These are phyloP conservation scores for Oryza australiensis DNA, from an alignment of 176 grass and related monocot genomes.

Conservation along the genomic window DNA sequence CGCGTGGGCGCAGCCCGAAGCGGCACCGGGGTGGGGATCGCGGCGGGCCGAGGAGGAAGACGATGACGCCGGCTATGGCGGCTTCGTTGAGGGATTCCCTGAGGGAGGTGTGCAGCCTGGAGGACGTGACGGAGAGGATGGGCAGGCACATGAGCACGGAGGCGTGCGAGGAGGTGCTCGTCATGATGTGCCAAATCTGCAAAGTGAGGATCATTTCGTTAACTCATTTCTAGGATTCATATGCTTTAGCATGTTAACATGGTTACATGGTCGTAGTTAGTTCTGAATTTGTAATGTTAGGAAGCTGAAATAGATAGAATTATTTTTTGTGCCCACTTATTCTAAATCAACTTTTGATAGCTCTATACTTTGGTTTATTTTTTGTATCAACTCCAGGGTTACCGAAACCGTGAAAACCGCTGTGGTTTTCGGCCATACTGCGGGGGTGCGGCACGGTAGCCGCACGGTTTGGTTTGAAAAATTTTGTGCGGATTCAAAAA, in stretches of 20 bases:
- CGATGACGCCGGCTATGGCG: slow-evolving; percentile 28
- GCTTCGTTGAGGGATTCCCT: slow-evolving; percentile 46
- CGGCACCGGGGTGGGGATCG: slow-evolving; percentile 24
- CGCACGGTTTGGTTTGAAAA: too few relatives aligned
- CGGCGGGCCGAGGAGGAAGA: slow-evolving; percentile 15
- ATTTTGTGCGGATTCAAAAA: too few relatives aligned
- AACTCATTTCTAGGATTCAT: background rate
- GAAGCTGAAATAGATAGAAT: background rate
- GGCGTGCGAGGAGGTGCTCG: slow-evolving; percentile 52
- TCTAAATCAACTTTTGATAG: background rate
- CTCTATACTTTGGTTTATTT: background rate
- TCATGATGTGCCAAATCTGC: slow-evolving; percentile 66
- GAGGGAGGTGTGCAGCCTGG: slow-evolving; percentile 56
- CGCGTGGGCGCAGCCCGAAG: slow-evolving; percentile 47
- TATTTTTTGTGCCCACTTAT: background rate
- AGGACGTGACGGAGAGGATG: slow-evolving; percentile 60
- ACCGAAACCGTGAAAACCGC: too few relatives aligned
- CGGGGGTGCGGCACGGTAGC: too few relatives aligned
- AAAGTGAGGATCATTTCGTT: slow-evolving; percentile 35
- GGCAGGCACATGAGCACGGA: slow-evolving; percentile 45
- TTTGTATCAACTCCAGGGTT: background rate
- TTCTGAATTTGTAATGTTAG: background rate
- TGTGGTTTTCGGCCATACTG: too few relatives aligned
- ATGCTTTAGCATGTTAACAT: background rate
- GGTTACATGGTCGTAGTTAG: background rate